Base-by-base conservation (phyloP, 2,329 filamentous ascomycete species). In the Epichloe uncinata region DNA sequence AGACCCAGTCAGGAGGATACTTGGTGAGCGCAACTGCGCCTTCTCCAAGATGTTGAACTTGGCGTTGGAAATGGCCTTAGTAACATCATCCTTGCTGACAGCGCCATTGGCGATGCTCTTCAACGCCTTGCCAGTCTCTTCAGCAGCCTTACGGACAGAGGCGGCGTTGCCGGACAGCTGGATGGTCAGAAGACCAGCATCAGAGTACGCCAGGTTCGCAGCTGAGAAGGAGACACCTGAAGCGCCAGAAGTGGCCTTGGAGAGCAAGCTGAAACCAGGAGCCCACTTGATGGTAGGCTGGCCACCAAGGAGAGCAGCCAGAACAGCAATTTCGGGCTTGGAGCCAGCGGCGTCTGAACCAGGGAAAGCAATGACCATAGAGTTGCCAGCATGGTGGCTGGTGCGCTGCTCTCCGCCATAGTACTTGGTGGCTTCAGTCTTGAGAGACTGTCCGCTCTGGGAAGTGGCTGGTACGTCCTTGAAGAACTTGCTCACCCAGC, bases 401-500 rank as follows among this genome's bases (percentile, higher is more conserved):
- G 86, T 85, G 60, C 93, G 87, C 74, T 95, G 87, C 77, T 98
- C 89, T 64, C 93, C 94, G 68, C 93, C 93, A 64, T 81, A 86
- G 81, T 97, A 98, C 71, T 90, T 93, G 66, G 81, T 79, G 56
- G 85, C 74, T 57, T 79, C 69, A 54, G 73, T 72, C 65, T 80
- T 77, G 55, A 85, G 70, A 45, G 61, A 57, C 57, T 76, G 68
- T 61, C 74, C 71, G 63, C 72, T 69, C 58, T 70, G 67, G 54
- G 77, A 65, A 55, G 74, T 68, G 58, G 73, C 66, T 52, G 83
- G 77, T 46, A 85, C 74, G 53, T 77, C 75, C 66, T 82, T 81
- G 77, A 98, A 97, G 79, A 96, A 96, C 66, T 95, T 82, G 63
- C 82, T 81, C 55, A 94, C 83, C 90, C 91, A 97, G 73, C 93